A percentile compares a stretch with the other conserved stretches of the same genome.
Conservation (phyloP, 2,329 filamentous ascomycete genomes). For the Sphaerulina vaccinii region DNA sequence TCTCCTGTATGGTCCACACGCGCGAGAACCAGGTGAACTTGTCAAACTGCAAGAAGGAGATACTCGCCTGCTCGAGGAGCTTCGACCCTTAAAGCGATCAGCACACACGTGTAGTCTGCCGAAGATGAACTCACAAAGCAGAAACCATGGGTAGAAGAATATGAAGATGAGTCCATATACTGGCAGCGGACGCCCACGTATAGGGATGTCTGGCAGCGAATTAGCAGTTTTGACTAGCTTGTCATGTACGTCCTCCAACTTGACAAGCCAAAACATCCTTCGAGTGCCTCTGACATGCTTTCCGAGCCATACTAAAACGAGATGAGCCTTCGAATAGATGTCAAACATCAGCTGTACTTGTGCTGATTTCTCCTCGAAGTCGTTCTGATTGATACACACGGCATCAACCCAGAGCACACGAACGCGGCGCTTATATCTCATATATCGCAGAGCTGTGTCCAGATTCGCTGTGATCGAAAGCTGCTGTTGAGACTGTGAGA, state of each 20-base stretch:
- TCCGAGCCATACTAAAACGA: neutral
- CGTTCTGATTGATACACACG: constrained; percentile 7
- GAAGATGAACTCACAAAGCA: too few relatives aligned
- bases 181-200: too few relatives aligned
- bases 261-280: neutral
- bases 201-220: too few relatives aligned
- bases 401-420: constrained; percentile 3
- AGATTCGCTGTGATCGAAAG: neutral
- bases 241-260: too few relatives aligned
- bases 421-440: neutral
- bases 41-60: neutral
- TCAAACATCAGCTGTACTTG: constrained; percentile 2
- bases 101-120: too few relatives aligned
- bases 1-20: neutral
- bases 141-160: too few relatives aligned
- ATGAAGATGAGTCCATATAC: too few relatives aligned
- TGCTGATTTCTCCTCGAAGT: neutral
- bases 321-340: neutral
- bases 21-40: neutral
- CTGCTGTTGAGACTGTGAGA: too few relatives aligned
- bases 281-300: neutral
- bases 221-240: too few relatives aligned
- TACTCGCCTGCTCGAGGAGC: neutral
- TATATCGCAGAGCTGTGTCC: neutral
- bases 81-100: too few relatives aligned